Evolutionary conservation across 352 stramenopile species (phyloP).

Genomic region (Phytophthora uliginosa): DNA sequence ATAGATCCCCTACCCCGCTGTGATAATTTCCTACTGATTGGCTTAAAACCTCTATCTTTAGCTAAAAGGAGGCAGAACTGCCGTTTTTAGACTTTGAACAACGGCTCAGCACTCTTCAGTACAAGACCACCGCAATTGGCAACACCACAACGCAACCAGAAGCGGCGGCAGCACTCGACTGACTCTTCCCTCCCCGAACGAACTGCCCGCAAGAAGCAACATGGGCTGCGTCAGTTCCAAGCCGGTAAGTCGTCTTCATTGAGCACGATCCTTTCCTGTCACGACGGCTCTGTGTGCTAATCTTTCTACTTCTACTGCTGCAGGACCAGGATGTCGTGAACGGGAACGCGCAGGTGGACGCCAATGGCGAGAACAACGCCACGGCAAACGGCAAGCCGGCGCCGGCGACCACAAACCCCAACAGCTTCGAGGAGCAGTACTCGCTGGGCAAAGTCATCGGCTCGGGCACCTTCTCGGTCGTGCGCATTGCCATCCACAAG

Average conservation of each 20-base stretch:
- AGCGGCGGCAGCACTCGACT: conserved; percentile 33
- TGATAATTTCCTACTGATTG: conserved; percentile 20
- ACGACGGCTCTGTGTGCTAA: background rate
- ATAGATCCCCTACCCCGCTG: conserved; percentile 28
- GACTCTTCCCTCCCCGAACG: conserved; percentile 21
- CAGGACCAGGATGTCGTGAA: conserved; percentile 61
- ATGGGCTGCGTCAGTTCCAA: conserved; percentile 88
- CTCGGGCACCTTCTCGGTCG: conserved; percentile 92
- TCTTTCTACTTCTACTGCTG: background rate
- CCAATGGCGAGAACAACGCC: conserved; percentile 45
- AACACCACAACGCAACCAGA: conserved; percentile 48
- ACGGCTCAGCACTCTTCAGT: conserved; percentile 3
- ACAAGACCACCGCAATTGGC: conserved; percentile 5
- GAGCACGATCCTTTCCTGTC: background rate
- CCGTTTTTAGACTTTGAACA: conserved; percentile 35
- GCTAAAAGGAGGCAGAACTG: conserved; percentile 6
- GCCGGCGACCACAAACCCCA: conserved; percentile 49
- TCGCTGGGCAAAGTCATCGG: conserved; percentile 90
- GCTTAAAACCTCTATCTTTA: conserved; percentile 38
- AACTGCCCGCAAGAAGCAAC: conserved; percentile 15
- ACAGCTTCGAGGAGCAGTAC: conserved; percentile 90
- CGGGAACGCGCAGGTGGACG: conserved; percentile 44
- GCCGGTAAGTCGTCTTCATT: conserved; percentile 43
- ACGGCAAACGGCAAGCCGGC: conserved; percentile 31
- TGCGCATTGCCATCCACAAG: conserved; percentile 88